phyloP scores from a whole-genome alignment of 2,329 filamentous ascomycete genomes.

The Diaporthe humulicola region DNA sequence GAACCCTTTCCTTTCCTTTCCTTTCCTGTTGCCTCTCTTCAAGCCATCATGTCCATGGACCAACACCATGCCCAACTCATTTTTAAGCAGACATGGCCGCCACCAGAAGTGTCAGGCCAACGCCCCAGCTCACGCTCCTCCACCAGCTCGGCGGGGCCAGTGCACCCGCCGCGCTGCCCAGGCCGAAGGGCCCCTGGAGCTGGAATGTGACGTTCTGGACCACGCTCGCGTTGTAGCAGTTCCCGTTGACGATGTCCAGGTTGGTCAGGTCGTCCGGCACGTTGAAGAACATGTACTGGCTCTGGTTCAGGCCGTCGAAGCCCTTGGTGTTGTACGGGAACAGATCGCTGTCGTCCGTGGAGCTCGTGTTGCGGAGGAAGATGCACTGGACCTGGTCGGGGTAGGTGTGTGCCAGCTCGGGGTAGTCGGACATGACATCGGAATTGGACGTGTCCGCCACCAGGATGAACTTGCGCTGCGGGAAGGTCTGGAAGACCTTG shows the following conservation, averaged over 20 bases:
- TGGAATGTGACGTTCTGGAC: constrained; percentile 80
- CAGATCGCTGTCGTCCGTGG: constrained; percentile 73
- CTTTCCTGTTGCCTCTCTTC: neutral
- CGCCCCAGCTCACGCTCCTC: constrained; percentile 37
- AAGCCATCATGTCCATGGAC: neutral
- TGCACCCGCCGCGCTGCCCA: constrained; percentile 49
- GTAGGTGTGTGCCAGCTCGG: constrained; percentile 72
- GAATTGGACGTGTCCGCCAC: constrained; percentile 82
- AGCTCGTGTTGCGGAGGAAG: constrained; percentile 73
- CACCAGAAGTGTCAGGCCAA: constrained; percentile 39
- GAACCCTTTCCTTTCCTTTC: neutral
- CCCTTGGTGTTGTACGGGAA: constrained; percentile 83
- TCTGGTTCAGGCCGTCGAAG: constrained; percentile 76
- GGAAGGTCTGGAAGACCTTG: constrained; percentile 82
- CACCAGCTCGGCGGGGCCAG: constrained; percentile 42
- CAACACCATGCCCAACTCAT: neutral
- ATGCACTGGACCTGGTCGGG: constrained; percentile 83
- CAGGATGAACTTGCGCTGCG: constrained; percentile 80
- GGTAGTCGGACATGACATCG: constrained; percentile 79
- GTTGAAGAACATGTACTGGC: constrained; percentile 84
- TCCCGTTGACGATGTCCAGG: constrained; percentile 76
- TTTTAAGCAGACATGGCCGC: constrained; percentile 40
- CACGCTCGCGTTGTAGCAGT: constrained; percentile 76
- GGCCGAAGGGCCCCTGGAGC: constrained; percentile 69
- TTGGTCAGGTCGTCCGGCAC: constrained; percentile 76